Evolutionary conservation across 2,329 filamentous ascomycete species (phyloP).

Genomic region (Hymenoscyphus scutula): DNA sequence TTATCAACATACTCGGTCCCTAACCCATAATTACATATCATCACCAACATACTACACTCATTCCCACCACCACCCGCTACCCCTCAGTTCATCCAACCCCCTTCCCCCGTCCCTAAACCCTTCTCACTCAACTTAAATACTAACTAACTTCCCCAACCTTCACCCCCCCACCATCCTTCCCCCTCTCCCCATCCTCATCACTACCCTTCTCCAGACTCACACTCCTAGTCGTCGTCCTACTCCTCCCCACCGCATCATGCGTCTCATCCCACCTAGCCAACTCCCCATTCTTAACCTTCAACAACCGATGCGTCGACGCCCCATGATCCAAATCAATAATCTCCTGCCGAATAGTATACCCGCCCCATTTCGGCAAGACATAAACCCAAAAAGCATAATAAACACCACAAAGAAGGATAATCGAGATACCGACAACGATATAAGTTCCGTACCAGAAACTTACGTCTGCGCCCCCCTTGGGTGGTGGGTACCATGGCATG

Average conservation of each 20-base stretch:
- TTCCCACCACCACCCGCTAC: neutral
- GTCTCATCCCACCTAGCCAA: constrained; percentile 55
- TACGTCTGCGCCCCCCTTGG: constrained; percentile 61
- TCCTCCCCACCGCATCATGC: constrained; percentile 46
- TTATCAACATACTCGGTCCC: too few relatives aligned
- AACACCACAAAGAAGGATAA: constrained; percentile 51
- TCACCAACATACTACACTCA: neutral
- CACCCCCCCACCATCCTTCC: neutral
- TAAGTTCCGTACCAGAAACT: constrained; percentile 76
- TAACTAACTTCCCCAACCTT: neutral
- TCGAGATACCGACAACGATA: constrained; percentile 59
- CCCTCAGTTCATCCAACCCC: neutral
- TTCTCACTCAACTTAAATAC: neutral
- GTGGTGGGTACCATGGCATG: constrained; percentile 71
- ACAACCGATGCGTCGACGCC: constrained; percentile 46
- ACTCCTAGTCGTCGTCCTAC: neutral
- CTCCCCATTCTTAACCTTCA: constrained; percentile 52
- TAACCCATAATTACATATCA: neutral
- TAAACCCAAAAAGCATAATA: constrained; percentile 62
- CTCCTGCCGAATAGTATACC: constrained; percentile 56
- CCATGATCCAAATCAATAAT: constrained; percentile 49
- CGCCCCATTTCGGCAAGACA: constrained; percentile 49
- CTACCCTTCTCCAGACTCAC: neutral
- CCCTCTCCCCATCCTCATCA: neutral
- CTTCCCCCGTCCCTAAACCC: neutral